Evolutionary conservation across 305 asterid species (phyloP), one percentile per base, ranked within the genome.

Genomic region (Fraxinus velutina): DNA sequence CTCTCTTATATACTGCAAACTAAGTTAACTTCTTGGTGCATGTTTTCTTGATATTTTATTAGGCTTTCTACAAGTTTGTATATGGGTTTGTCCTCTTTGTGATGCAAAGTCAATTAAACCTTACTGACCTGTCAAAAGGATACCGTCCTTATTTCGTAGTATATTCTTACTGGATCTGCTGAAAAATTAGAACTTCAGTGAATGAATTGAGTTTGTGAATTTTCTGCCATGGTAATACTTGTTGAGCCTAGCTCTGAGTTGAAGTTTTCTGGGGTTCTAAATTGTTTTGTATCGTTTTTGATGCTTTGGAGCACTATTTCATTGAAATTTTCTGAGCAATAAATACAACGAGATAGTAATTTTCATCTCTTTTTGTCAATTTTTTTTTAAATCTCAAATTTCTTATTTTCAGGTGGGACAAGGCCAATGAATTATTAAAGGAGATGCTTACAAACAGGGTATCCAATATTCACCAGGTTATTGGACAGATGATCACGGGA

Each of bases 401-500:
- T 83, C 77, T 75, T 78, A 33, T 83, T 80, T 83, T 83, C 90
- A 94, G 99, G 89, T 92, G 95, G 95, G 93, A 91, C 79, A 84
- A 86, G 89, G 93, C 87, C 79, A 85, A 82, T 77, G 95, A 88
- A 80, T 88, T 94, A 88, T 88, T 94, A 84, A 90, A 89, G 79
- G 97, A 93, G 86, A 91, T 93, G 98, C 88, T 86, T 78, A 89
- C 90, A 80, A 86, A 89, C 80, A 91, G 90, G 87, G 84, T 79
- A 76, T 96, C 98, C 37, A 91, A 91, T 84, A 88, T 90, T 89
- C 98, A 96, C 84, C 97, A 92, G 85, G 94, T 96, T 62, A 94
- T 96, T 72, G 97, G 97, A 42, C 97, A 90, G 90, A 94, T 94
- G 99, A 96, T 96, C 83, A 90, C 85, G 79, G 99, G 98, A 76